These are phyloP conservation scores for Solanum pennellii DNA, from an alignment of 257 asterid genomes.

Conservation along the genomic window DNA sequence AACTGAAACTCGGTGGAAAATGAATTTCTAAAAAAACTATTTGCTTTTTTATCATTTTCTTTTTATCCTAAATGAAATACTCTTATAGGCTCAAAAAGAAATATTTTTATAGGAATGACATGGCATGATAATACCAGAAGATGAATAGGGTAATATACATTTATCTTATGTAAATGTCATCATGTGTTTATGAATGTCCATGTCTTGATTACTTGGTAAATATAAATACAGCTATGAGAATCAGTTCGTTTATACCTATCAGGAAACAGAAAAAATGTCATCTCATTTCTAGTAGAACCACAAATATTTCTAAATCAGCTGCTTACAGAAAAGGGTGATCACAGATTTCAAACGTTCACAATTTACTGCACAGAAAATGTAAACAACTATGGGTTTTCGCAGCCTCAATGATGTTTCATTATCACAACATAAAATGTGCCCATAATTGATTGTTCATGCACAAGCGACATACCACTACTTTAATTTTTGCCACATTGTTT, in stretches of 20 bases:
- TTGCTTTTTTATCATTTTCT: neutral
- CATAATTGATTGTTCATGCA: neutral
- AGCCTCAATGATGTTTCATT: neutral
- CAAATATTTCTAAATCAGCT: neutral
- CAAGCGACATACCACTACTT: conserved; percentile 78
- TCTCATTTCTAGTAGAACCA: neutral
- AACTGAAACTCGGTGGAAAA: neutral
- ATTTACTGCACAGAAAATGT: neutral
- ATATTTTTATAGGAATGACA: neutral
- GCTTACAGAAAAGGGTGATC: neutral
- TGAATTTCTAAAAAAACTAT: neutral
- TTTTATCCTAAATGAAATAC: neutral
- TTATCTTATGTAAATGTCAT: neutral
- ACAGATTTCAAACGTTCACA: neutral
- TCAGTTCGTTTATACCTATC: neutral
- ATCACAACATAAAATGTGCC: neutral
- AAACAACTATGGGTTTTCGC: neutral
- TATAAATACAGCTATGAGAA: neutral
- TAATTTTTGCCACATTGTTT: conserved; percentile 93
- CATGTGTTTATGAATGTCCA: neutral
- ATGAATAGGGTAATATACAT: neutral
- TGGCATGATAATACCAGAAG: neutral
- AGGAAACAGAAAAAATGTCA: neutral
- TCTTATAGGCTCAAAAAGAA: neutral
- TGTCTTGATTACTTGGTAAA: neutral